These are phyloP conservation scores for Phytophthora cryptogea DNA, from an alignment of 352 stramenopile species.

Conservation along the genomic window DNA sequence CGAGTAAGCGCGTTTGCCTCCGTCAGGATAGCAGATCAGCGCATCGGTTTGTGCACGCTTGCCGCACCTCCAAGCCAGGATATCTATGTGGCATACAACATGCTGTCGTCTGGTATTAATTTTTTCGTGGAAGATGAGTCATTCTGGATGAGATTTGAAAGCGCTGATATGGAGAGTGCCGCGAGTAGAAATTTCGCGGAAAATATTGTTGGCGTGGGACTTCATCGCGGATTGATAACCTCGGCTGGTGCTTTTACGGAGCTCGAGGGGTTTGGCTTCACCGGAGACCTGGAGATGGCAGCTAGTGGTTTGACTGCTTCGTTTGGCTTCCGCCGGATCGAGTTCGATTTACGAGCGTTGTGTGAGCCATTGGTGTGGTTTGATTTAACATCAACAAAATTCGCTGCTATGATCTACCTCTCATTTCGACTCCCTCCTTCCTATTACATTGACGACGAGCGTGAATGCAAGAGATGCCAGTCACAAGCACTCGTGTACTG, in stretches of 20 bases:
- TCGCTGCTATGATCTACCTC: constrained; percentile 36
- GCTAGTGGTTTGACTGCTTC: constrained; percentile 24
- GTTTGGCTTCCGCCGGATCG: constrained; percentile 25
- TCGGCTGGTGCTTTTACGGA: constrained; percentile 36
- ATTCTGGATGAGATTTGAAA: constrained; percentile 63
- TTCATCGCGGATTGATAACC: constrained; percentile 43
- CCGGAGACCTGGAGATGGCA: constrained; percentile 21
- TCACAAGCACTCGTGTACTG: constrained; percentile 45
- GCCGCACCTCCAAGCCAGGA: constrained; percentile 28
- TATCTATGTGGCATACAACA: constrained; percentile 46
- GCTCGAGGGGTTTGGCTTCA: constrained; percentile 23
- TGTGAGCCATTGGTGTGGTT: constrained; percentile 50
- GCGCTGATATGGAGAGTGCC: constrained; percentile 43
- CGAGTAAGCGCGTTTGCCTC: constrained; percentile 37
- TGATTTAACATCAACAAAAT: constrained; percentile 32
- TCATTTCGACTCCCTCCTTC: constrained; percentile 45
- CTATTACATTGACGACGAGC: constrained; percentile 36
- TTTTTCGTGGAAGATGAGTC: constrained; percentile 36
- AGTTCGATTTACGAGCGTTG: constrained; percentile 56
- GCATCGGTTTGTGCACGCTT: constrained; percentile 55
- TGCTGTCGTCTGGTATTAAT: constrained; percentile 35
- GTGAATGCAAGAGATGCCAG: constrained; percentile 41
- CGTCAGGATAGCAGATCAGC: constrained; percentile 41
- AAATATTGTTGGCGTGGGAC: constrained; percentile 26
- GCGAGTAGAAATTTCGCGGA: constrained; percentile 17